Evolutionary conservation across 768 basidiomycete genomes (phyloP), one percentile per base, ranked within the genome.

Genomic region (Daedaleopsis nitida): DNA sequence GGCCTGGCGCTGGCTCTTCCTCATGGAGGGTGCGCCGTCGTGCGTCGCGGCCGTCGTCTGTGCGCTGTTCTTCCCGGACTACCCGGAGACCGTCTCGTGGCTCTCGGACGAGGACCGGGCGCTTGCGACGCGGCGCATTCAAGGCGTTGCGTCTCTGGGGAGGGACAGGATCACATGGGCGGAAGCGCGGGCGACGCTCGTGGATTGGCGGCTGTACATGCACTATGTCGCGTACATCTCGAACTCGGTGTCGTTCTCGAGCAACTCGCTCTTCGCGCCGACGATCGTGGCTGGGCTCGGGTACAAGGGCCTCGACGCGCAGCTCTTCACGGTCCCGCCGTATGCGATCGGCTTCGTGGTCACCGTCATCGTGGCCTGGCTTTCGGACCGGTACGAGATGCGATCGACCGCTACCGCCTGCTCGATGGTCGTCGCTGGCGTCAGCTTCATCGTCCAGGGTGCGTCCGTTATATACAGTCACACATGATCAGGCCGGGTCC

Each of bases 221-320:
- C 78, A 77, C 61, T 77, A 78, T 38, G 72, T 77, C 52, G 71
- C 77, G 52, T 78, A 76, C 71, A 77, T 81, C 58, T 77, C 78
- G 5, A 73, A 79, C 16, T 81, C 79, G 3, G 75, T 78, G 52
- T 75, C 78, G 17, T 75, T 81, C 54, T 80, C 78, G 65, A 73
- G 72, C 51, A 66, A 75, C 45, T 62, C 55, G 50, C 85, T 89
- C 65, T 92, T 93, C 73, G 76, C 84, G 9, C 91, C 91, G 7
- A 86, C 87, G 4, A 89, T 93, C 71, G 83, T 92, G 7, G 76
- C 82, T 34, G 76, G 78, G 17, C 78, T 89, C 3, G 87, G 87
- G 19, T 87, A 81, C 69, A 78, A 78, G 2, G 78, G 80, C 0
- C 76, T 81, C 35, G 70, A 75, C 23, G 82, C 84, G 12, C 86